Evolutionary conservation across 305 asterid genomes (phyloP).

Genomic region (Caryopteris hybrid): DNA sequence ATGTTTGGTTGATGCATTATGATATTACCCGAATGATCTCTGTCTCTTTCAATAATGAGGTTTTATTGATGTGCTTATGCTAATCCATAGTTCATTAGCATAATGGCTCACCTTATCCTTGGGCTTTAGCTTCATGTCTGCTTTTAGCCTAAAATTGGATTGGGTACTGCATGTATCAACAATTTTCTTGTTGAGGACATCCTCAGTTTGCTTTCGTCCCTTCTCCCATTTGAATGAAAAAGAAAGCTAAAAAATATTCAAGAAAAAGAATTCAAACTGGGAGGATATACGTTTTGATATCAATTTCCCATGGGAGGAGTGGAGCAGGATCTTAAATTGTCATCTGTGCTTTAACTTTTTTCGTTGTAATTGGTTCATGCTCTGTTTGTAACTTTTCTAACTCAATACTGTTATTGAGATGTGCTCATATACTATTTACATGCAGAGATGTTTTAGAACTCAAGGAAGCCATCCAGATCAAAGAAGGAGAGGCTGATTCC

Average conservation of each 20-base stretch:
- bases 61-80: not conserved
- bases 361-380: slow-evolving; percentile 5
- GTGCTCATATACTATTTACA: slow-evolving; percentile 15
- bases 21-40: not conserved
- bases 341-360: slow-evolving; percentile 3
- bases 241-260: not conserved
- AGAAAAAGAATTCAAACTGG: not conserved
- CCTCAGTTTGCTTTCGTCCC: not conserved
- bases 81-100: not conserved
- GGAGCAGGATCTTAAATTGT: not conserved
- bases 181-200: not conserved
- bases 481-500: slow-evolving; percentile 83
- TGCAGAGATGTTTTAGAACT: slow-evolving; percentile 89
- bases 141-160: not conserved
- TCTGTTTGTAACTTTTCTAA: slow-evolving; percentile 1
- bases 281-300: not conserved
- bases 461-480: slow-evolving; percentile 79
- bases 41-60: not conserved
- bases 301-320: not conserved
- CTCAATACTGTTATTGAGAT: slow-evolving; percentile 2
- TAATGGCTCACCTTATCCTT: not conserved
- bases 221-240: not conserved
- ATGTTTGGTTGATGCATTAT: not conserved
- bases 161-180: not conserved
- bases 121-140: not conserved